Percentiles rank a stretch among this genome's conserved stretches.
Conservation (phyloP, 139 green algal species). For the Coelastrella sp. region DNA sequence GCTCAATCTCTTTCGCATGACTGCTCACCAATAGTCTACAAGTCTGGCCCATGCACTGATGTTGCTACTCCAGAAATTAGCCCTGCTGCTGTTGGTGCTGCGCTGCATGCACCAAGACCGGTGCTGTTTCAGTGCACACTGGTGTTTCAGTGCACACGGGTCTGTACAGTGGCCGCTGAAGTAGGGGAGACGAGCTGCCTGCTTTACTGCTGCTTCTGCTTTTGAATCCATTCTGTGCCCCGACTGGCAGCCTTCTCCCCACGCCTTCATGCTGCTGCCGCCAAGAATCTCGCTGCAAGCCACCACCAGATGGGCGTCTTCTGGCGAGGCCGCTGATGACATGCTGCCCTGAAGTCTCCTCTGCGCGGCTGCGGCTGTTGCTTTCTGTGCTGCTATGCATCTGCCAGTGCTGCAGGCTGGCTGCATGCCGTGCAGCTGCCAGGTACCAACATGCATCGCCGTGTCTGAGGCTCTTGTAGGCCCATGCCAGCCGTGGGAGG, state of each 20-base stretch:
- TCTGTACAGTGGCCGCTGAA: neutral
- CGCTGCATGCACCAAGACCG: neutral
- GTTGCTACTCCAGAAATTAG: neutral
- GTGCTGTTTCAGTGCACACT: neutral
- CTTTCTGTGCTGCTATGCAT: neutral
- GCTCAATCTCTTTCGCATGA: too few relatives aligned
- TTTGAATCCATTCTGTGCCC: neutral
- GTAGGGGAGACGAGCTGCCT: neutral
- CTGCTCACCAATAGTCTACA: neutral
- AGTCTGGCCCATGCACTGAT: neutral
- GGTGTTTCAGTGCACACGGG: neutral
- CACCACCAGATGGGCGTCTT: neutral
- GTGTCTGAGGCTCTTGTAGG: slow-evolving; percentile 16
- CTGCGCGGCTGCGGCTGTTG: neutral
- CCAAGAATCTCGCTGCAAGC: too few relatives aligned
- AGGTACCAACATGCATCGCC: slow-evolving; percentile 31
- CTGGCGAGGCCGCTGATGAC: neutral
- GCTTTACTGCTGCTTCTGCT: neutral
- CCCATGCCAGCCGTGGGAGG: slow-evolving; percentile 8
- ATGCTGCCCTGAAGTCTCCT: neutral
- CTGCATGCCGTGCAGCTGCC: slow-evolving; percentile 13
- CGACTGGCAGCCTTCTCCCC: too few relatives aligned
- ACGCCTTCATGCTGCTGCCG: too few relatives aligned
- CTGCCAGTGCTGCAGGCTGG: neutral
- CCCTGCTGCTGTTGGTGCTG: neutral